These are phyloP conservation scores for Metschnikowia kofuensis DNA, from an alignment of 805 yeast species.

Conservation along the genomic window DNA sequence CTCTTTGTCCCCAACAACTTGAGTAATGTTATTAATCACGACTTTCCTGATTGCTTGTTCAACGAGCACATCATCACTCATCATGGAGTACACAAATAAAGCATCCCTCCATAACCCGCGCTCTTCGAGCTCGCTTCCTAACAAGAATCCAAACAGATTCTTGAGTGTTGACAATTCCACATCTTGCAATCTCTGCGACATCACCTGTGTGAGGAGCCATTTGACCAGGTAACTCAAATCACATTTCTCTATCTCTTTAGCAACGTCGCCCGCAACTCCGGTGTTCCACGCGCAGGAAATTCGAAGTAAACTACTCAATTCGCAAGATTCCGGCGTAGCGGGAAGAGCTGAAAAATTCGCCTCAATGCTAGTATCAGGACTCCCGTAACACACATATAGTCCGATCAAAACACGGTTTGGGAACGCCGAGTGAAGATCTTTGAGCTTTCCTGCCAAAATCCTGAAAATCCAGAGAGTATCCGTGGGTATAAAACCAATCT, in stretches of 20 bases:
- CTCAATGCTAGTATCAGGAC: slow-evolving; percentile 19
- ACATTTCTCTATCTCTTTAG: slow-evolving; percentile 8
- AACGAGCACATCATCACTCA: slow-evolving; percentile 47
- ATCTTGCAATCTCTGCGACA: slow-evolving; percentile 19
- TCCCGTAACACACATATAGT: slow-evolving; percentile 62
- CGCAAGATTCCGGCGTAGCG: background rate
- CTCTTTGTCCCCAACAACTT: slow-evolving; percentile 20
- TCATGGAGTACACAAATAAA: slow-evolving; percentile 58
- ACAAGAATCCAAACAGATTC: slow-evolving; percentile 29
- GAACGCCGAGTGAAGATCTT: slow-evolving; percentile 42
- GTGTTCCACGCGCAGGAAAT: slow-evolving; percentile 14
- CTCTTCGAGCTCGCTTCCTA: slow-evolving; percentile 49
- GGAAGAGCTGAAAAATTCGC: slow-evolving; percentile 3
- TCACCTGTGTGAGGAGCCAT: slow-evolving; percentile 53
- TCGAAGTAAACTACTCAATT: slow-evolving; percentile 16
- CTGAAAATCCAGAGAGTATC: slow-evolving; percentile 59
- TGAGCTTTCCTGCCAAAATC: slow-evolving; percentile 54
- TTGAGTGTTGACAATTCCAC: slow-evolving; percentile 3
- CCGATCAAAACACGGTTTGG: slow-evolving; percentile 68
- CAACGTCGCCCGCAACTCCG: slow-evolving; percentile 7
- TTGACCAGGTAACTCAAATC: slow-evolving; percentile 36
- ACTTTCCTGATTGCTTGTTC: slow-evolving; percentile 37
- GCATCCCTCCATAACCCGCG: slow-evolving; percentile 57
- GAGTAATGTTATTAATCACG: slow-evolving; percentile 32
- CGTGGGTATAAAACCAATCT: slow-evolving; percentile 46